phyloP scores from a whole-genome alignment of 2,329 filamentous ascomycete species.

The Pseudovirgaria hyperparasitica region DNA sequence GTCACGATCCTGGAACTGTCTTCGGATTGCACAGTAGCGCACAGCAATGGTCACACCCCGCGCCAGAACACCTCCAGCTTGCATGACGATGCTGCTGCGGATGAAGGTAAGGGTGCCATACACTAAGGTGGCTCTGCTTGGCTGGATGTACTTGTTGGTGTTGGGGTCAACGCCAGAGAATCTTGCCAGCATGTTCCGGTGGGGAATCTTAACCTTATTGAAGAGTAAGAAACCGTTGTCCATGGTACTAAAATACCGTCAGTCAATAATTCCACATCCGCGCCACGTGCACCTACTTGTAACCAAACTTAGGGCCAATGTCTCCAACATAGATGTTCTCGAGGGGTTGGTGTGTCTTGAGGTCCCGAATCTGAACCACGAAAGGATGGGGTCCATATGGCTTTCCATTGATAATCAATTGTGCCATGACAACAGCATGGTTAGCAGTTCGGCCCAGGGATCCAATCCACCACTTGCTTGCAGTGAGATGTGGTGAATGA shows the following conservation, averaged over 20 bases:
- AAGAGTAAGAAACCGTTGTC: slow-evolving; percentile 71
- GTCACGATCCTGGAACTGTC: slow-evolving; percentile 69
- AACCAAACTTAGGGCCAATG: slow-evolving; percentile 69
- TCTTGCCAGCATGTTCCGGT: slow-evolving; percentile 58
- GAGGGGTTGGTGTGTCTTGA: slow-evolving; percentile 56
- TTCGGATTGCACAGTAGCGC: slow-evolving; percentile 58
- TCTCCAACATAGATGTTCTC: slow-evolving; percentile 63
- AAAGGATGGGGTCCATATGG: slow-evolving; percentile 65
- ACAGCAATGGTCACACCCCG: slow-evolving; percentile 68
- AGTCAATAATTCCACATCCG: slow-evolving; percentile 1
- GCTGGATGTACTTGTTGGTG: slow-evolving; percentile 55
- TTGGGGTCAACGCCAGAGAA: slow-evolving; percentile 57
- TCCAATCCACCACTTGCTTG: slow-evolving; percentile 79
- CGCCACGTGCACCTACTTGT: slow-evolving; percentile 37
- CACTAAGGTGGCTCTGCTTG: slow-evolving; percentile 52
- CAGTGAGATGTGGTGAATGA: slow-evolving; percentile 60
- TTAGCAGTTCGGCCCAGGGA: slow-evolving; percentile 65
- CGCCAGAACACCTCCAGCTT: slow-evolving; percentile 58
- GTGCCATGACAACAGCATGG: slow-evolving; percentile 67
- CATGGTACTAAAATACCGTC: slow-evolving; percentile 44
- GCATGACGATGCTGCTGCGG: slow-evolving; percentile 59
- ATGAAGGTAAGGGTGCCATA: slow-evolving; percentile 70
- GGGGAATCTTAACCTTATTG: slow-evolving; percentile 63
- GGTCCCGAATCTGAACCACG: slow-evolving; percentile 59
- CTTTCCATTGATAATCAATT: slow-evolving; percentile 57